Evolutionary conservation across 2,329 filamentous ascomycete genomes (phyloP), one percentile per base, ranked within the genome.

Genomic region (Gremmenia infestans): DNA sequence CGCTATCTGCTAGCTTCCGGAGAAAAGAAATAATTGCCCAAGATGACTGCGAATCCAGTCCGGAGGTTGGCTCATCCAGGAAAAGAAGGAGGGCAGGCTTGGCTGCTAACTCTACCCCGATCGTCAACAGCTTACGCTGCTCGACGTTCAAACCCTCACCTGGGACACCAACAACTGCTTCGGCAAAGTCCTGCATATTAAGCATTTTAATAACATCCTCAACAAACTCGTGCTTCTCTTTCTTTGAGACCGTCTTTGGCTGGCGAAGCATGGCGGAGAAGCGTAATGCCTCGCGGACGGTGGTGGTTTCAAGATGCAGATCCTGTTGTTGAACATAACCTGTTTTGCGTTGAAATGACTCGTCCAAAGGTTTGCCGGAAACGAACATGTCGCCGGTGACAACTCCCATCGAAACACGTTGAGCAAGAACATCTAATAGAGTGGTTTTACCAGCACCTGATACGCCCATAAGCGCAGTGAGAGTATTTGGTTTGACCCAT

Each of bases 261-360:
- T 97, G 93, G 57, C 93, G 89, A 47, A 97, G 85, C 14, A 93
- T 72, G 19, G 93, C 93, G 63, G 86, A 91, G 73, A 97, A 97
- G 65, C 83, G 83, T 36, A 97, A 79, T 8, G 91, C 91, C 73
- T 97, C 65, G 14, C 92, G 86, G 32, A 96, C 91, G 1, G 92
- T 96, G 0, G 86, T 85, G 0, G 91, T 96, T 51, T 87, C 80
- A 39, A 96, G 77, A 70, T 97, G 92, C 3, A 97, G 79, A 80
- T 97, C 92, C 71, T 96, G 91, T 71, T 97, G 92, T 69, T 96
- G 90, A 40, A 93, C 91, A 64, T 96, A 96, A 36, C 91, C 92
- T 0, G 90, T 95, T 74, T 93, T 94, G 60, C 91, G 87, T 71
- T 96, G 91, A 80, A 96, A 96, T 1, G 88, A 91, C 43, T 80